These are phyloP conservation scores for Lanmaoa pseudosensibilis DNA, from an alignment of 768 basidiomycete genomes.

Conservation along the genomic window DNA sequence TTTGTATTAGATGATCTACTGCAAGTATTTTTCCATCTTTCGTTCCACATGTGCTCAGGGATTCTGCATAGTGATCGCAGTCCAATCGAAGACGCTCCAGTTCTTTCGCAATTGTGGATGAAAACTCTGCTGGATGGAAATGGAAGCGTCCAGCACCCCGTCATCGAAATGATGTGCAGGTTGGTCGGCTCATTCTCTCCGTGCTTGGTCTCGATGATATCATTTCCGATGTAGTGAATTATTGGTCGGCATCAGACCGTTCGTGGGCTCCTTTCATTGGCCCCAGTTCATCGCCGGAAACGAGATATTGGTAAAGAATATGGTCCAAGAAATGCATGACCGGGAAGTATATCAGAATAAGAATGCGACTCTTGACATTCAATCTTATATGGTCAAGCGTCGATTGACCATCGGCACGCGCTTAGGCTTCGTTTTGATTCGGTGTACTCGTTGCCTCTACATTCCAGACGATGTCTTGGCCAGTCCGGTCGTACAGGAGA, in stretches of 20 bases:
- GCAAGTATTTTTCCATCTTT: not conserved
- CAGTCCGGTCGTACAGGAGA: constrained; percentile 8
- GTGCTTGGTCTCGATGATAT: not conserved
- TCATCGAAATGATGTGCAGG: constrained; percentile 4
- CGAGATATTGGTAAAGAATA: not conserved
- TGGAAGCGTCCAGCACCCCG: not conserved
- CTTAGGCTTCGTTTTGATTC: not conserved
- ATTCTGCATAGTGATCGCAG: not conserved
- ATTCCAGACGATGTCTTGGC: constrained; percentile 11
- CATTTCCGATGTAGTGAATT: constrained; percentile 5
- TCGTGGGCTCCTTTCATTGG: constrained; percentile 11
- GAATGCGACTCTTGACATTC: not conserved
- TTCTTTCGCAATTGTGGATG: not conserved
- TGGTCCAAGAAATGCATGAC: constrained; percentile 6
- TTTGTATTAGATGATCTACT: too few species aligned
- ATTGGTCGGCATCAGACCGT: not conserved
- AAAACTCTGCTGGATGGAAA: not conserved
- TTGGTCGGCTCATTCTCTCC: not conserved
- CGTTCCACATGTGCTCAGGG: not conserved
- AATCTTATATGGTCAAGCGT: constrained; percentile 10
- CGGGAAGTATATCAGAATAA: constrained; percentile 1
- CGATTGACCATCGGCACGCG: constrained; percentile 3
- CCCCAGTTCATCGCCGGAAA: constrained; percentile 6
- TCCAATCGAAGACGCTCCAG: not conserved
- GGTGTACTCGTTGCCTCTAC: not conserved